Evolutionary conservation across 306 rosid genomes (phyloP), one percentile per base, ranked within the genome.

Genomic region (Hippophae tibetana): DNA sequence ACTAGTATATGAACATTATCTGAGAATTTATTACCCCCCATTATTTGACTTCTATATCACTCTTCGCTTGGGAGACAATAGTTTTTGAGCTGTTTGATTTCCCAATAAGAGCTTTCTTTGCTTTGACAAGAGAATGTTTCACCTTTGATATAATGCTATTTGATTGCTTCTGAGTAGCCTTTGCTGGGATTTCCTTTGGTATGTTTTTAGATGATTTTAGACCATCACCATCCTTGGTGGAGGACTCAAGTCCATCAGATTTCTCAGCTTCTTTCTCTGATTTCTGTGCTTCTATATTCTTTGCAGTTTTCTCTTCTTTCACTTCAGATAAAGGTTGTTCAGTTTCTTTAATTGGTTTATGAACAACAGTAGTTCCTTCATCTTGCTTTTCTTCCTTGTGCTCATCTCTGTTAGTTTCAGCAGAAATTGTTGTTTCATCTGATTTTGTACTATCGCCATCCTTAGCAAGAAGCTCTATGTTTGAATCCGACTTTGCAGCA

Each of bases 31-130:
- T 55, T 57, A 7, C 56, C 53, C 48, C 57, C 44, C 66, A 48
- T 80, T 76, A 87, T 61, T 84, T 82, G 82, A 80, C 93, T 69
- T 82, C 73, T 43, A 84, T 78, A 47, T 82, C 89, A 13, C 75
- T 93, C 69, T 87, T 84, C 69, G 79, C 53, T 31, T 80, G 85
- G 3, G 87, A 69, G 8, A 83, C 57, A 41, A 75, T 71, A 18
- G 75, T 84, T 65, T 80, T 82, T 49, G 89, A 86, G 73, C 77
- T 78, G 43, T 93, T 87, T 40, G 96, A 87, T 76, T 82, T 87
- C 11, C 93, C 89, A 2, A 75, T 87, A 56, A 87, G 79, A 57
- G 89, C 96, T 73, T 85, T 84, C 79, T 80, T 87, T 58, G 96
- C 96, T 64, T 87, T 87, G 53, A 76, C 96, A 2, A 87, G 84